Evolutionary conservation across 2,329 filamentous ascomycete genomes (phyloP).

Genomic region (Sphaerulina musiva): DNA sequence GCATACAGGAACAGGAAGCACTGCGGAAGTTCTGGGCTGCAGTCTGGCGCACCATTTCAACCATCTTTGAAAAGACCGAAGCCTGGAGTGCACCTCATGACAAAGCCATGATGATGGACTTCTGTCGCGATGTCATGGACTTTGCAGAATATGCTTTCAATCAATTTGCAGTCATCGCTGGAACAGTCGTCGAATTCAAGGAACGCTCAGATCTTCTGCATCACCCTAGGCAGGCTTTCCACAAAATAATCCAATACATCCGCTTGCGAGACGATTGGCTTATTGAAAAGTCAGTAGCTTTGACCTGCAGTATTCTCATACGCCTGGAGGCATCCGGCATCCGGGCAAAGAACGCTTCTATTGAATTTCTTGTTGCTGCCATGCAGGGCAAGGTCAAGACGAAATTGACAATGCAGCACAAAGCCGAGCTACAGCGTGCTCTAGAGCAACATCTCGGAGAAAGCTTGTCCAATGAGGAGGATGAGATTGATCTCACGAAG

Average conservation of each 20-base stretch:
- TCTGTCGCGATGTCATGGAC: constrained; percentile 92
- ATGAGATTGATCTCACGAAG: constrained; percentile 22
- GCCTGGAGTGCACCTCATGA: constrained; percentile 66
- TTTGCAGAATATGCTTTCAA: constrained; percentile 80
- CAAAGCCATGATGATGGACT: constrained; percentile 76
- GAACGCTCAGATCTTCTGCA: constrained; percentile 47
- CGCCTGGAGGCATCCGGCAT: constrained; percentile 73
- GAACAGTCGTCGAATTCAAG: constrained; percentile 49
- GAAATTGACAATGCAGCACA: constrained; percentile 74
- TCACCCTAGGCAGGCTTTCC: constrained; percentile 58
- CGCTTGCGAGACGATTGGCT: constrained; percentile 83
- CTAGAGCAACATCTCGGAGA: constrained; percentile 49
- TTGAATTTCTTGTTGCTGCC: constrained; percentile 59
- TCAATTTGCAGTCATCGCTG: constrained; percentile 75
- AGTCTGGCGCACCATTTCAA: constrained; percentile 73
- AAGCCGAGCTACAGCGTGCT: constrained; percentile 67
- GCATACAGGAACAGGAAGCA: constrained; percentile 54
- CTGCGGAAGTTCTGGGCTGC: constrained; percentile 75
- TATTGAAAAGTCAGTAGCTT: constrained; percentile 69
- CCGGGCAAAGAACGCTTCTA: constrained; percentile 55
- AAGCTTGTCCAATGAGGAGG: constrained; percentile 17
- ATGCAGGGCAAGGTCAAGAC: constrained; percentile 60
- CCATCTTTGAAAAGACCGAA: constrained; percentile 77
- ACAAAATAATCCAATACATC: constrained; percentile 70
- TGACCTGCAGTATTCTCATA: constrained; percentile 76